A percentile compares a stretch with the other conserved stretches of the same genome.
Evolutionary conservation across 2,329 filamentous ascomycete species (phyloP).

Genomic region (Cercospora janseana): DNA sequence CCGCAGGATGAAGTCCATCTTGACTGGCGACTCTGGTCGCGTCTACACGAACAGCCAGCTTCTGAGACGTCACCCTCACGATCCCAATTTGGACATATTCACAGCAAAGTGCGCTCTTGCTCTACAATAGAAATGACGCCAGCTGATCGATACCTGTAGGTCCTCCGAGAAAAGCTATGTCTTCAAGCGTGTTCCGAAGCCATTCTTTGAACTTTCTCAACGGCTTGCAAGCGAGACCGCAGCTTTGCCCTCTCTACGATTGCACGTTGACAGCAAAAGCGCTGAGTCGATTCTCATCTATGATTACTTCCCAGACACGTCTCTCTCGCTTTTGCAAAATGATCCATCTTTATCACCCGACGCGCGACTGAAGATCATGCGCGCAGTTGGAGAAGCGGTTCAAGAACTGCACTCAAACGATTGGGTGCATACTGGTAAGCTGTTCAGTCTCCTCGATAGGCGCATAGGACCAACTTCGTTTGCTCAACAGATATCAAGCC

Average conservation of each 20-base stretch:
- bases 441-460: not conserved
- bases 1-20: conserved; percentile 38
- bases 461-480: too few species aligned
- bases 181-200: conserved; percentile 37
- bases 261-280: conserved; percentile 40
- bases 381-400: conserved; percentile 38
- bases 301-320: conserved; percentile 37
- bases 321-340: conserved; percentile 38
- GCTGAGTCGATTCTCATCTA: conserved; percentile 40
- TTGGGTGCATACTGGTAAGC: conserved; percentile 40
- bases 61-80: conserved; percentile 34
- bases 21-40: conserved; percentile 41
- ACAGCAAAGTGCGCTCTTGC: conserved; percentile 38
- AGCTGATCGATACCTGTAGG: conserved; percentile 27
- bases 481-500: conserved; percentile 45
- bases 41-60: conserved; percentile 38
- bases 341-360: conserved; percentile 34
- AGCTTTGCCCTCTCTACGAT: conserved; percentile 38
- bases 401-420: conserved; percentile 40
- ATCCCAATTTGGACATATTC: conserved; percentile 35
- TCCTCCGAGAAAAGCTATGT: conserved; percentile 37
- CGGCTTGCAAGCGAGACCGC: conserved; percentile 38
- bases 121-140: not conserved
- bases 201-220: conserved; percentile 37
- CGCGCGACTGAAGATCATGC: conserved; percentile 39